phyloP scores from a whole-genome alignment of 2,329 filamentous ascomycete genomes.

The Fusarium stilboides region DNA sequence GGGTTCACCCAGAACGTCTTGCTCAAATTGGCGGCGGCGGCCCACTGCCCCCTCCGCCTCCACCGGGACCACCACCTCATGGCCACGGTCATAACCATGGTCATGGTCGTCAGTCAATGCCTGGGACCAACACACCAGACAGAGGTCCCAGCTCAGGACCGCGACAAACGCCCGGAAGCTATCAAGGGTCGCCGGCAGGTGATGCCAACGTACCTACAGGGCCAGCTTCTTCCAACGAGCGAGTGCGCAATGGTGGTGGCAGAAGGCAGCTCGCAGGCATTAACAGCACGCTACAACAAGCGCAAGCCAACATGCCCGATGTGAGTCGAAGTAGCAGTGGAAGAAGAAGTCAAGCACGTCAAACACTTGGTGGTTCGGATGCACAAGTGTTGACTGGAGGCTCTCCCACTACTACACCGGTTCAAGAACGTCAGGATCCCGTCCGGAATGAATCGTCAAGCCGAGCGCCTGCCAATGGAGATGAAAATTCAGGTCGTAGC shows the following conservation, averaged over 20 bases:
- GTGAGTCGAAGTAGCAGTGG: conserved; percentile 55
- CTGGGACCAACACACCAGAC: conserved; percentile 53
- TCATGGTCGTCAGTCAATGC: conserved; percentile 53
- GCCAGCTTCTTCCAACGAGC: conserved; percentile 56
- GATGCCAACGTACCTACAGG: conserved; percentile 55
- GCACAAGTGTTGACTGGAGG: conserved; percentile 70
- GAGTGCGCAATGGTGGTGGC: conserved; percentile 57
- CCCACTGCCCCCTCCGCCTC: conserved; percentile 53
- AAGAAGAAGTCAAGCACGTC: conserved; percentile 56
- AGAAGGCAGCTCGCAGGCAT: conserved; percentile 72
- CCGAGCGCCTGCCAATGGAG: conserved; percentile 53
- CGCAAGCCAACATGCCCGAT: conserved; percentile 61
- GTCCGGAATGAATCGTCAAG: conserved; percentile 57
- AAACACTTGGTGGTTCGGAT: conserved; percentile 67
- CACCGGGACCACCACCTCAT: conserved; percentile 51
- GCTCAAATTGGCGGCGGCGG: conserved; percentile 61
- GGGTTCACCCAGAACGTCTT: conserved; percentile 67
- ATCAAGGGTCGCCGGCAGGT: conserved; percentile 42
- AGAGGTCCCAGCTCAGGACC: conserved; percentile 46
- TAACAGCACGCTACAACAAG: conserved; percentile 70
- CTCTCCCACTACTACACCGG: conserved; percentile 65
- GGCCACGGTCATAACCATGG: conserved; percentile 36
- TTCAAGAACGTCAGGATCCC: conserved; percentile 65
- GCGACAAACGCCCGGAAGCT: conserved; percentile 46
- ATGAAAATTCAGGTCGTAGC: conserved; percentile 50